A percentile compares a stretch with the other conserved stretches of the same genome.
Conservation (phyloP, 1,284 basidiomycete genomes). For the Chalciporus sp. region DNA sequence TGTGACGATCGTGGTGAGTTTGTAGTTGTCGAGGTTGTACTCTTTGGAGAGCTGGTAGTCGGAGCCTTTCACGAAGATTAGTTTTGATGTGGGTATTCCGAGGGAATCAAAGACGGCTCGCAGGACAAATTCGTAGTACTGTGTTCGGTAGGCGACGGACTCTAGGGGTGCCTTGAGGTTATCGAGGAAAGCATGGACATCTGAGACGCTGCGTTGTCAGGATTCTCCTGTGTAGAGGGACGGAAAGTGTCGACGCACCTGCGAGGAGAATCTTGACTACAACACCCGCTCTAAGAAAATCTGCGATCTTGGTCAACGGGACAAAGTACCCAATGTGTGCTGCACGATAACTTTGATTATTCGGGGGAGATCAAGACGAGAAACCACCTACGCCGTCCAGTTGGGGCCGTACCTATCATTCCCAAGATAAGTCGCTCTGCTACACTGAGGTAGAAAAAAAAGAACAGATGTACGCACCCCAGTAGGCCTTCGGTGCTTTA, state of each 20-base stretch:
- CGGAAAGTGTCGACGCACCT: slow-evolving; percentile 48
- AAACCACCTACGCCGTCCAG: slow-evolving; percentile 80
- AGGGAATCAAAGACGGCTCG: slow-evolving; percentile 85
- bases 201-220: slow-evolving; percentile 42
- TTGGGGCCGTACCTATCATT: slow-evolving; percentile 83
- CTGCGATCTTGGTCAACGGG: slow-evolving; percentile 93
- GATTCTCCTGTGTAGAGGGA: not conserved
- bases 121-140: slow-evolving; percentile 89
- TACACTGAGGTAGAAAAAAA: too few relatives aligned
- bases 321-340: slow-evolving; percentile 99
- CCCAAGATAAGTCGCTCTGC: slow-evolving; percentile 4
- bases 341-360: slow-evolving; percentile 35
- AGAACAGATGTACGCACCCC: slow-evolving; percentile 60
- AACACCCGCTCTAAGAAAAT: slow-evolving; percentile 92
- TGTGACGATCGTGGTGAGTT: slow-evolving; percentile 85
- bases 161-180: slow-evolving; percentile 98
- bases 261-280: slow-evolving; percentile 91
- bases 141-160: slow-evolving; percentile 85
- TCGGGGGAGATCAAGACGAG: not conserved
- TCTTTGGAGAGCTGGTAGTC: slow-evolving; percentile 91
- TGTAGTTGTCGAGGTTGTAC: slow-evolving; percentile 96
- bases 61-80: slow-evolving; percentile 88
- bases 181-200: slow-evolving; percentile 97
- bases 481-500: slow-evolving; percentile 81
- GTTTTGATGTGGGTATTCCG: slow-evolving; percentile 86